Base-by-base conservation (phyloP, 441 rosid genomes). In the Pelargonium citronellum region DNA sequence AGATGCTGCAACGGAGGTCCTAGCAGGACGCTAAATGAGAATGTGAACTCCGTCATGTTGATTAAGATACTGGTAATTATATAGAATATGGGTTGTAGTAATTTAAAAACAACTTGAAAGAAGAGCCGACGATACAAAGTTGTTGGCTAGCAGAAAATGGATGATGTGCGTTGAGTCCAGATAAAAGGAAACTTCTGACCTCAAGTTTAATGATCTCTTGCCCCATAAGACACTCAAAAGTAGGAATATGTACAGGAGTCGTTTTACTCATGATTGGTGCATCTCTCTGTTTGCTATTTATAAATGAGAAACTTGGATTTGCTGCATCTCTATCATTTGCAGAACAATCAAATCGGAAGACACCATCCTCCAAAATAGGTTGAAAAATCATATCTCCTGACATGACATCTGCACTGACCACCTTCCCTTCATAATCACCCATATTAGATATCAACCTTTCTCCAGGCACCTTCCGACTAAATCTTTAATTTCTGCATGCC, bases 311-410 rank as follows among this genome's bases (percentile, higher is more conserved):
- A 79, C 95, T 90, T 10, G 92, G 99, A 80, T 70, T 76, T 0
- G 86, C 89, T 9, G 87, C 84, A 34, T 71, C 77, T 76, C 85
- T 87, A 71, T 87, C 83, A 19, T 83, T 79, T 27, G 71, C 70
- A 1, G 89, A 89, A 75, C 89, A 87, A 73, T 91, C 96, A 69
- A 91, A 91, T 20, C 95, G 75, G 76, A 94, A 94, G 78, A 91
- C 81, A 43, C 92, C 94, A 11, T 86, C 73, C 76, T 86, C 96
- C 85, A 90, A 68, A 24, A 94, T 89, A 3, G 92, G 87, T 85
- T 83, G 77, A 71, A 77, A 94, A 69, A 87, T 81, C 96, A 91
- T 91, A 46, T 82, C 70, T 24, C 83, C 82, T 0, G 84, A 69
- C 30, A 16, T 67, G 22, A 69, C 80, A 67, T 80, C 86, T 9